Percentiles rank a stretch among this genome's conserved stretches.
phyloP scores from a whole-genome alignment of 2,329 filamentous ascomycete species.

The Ceratocystis lukuohia region DNA sequence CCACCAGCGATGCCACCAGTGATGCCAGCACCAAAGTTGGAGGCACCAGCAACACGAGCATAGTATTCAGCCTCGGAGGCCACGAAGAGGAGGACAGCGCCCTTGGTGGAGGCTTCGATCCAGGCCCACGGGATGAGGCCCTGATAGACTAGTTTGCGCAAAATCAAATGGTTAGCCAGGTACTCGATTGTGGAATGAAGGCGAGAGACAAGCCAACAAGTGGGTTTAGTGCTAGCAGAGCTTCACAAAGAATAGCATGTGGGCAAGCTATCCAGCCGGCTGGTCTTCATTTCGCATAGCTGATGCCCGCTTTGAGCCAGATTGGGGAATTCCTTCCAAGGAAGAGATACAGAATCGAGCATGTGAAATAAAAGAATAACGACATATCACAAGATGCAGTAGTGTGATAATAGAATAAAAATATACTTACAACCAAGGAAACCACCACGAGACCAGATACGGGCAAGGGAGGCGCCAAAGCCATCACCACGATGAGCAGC shows the following conservation, averaged over 20 bases:
- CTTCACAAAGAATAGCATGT: neutral
- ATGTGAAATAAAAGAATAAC: neutral
- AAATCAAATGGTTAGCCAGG: conserved; percentile 11
- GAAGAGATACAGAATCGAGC: neutral
- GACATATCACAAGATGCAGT: neutral
- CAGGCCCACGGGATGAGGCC: conserved; percentile 99
- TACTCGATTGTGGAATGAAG: conserved; percentile 22
- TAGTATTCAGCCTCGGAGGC: conserved; percentile 97
- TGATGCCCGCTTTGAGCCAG: neutral
- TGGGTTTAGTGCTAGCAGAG: neutral
- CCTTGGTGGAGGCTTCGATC: conserved; percentile 99
- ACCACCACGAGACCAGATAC: conserved; percentile 91
- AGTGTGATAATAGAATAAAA: neutral
- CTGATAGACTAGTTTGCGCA: conserved; percentile 66
- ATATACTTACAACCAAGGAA: conserved; percentile 71
- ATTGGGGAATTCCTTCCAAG: neutral
- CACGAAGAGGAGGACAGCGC: conserved; percentile 96
- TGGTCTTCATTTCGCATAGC: neutral
- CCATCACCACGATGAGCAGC: conserved; percentile 86
- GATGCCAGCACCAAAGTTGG: conserved; percentile 81
- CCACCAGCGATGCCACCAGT: conserved; percentile 82
- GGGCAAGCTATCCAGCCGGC: neutral
- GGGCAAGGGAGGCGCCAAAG: conserved; percentile 65
- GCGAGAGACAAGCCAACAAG: neutral
- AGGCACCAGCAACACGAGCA: conserved; percentile 68